phyloP scores from a whole-genome alignment of 495 filamentous ascomycete species.

The Durotheca rogersii region DNA sequence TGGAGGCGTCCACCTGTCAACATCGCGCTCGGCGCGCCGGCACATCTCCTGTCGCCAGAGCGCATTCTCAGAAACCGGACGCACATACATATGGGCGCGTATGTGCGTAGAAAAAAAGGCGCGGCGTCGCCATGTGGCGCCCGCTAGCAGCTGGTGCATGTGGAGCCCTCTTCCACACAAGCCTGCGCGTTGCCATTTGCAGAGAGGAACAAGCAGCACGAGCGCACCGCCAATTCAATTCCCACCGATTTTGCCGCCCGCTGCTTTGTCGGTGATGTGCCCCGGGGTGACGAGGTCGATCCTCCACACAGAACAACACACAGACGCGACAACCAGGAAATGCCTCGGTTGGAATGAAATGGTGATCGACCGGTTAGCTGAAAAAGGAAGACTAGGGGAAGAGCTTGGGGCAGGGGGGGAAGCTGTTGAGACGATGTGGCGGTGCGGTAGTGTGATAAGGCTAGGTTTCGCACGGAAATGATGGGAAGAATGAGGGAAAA shows the following conservation, averaged over 20 bases:
- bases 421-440: conserved; percentile 1
- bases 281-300: conserved; percentile 11
- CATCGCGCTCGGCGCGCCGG: background rate
- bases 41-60: background rate
- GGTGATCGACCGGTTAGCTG: conserved; percentile 20
- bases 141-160: conserved; percentile 3
- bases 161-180: conserved; percentile 1
- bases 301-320: conserved; percentile 17
- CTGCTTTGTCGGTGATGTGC: no score
- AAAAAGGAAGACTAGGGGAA: conserved; percentile 7
- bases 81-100: no score
- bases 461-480: no score
- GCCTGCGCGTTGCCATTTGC: no score
- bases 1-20: background rate
- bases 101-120: background rate
- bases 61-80: background rate
- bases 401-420: background rate
- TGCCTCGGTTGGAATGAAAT: conserved; percentile 22
- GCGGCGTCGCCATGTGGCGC: conserved; percentile 30
- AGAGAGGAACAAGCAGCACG: conserved; percentile 6
- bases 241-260: no score
- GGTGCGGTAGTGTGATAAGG: no score
- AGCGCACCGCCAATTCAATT: no score
- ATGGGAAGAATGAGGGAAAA: background rate
- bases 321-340: background rate